phyloP scores from a whole-genome alignment of 106 monocot species.

The Hemerocallis citrina region DNA sequence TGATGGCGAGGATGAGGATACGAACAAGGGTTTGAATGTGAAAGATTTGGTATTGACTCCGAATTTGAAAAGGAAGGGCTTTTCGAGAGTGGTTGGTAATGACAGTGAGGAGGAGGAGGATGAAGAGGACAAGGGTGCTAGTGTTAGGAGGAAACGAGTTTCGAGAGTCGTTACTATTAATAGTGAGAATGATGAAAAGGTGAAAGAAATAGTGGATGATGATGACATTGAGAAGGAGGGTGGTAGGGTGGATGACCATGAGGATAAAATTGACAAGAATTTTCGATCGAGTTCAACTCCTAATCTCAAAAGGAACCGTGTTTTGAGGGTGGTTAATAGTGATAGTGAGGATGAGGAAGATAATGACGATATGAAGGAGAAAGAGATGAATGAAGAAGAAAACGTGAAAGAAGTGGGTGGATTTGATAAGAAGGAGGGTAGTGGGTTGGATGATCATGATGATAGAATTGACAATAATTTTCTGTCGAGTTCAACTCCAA shows the following conservation, averaged over 20 bases:
- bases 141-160: background rate
- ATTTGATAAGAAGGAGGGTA: too few species aligned
- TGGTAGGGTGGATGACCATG: too few species aligned
- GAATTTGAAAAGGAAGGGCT: conserved; percentile 29
- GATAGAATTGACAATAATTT: too few species aligned
- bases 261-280: too few species aligned
- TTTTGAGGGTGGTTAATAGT: conserved; percentile 10
- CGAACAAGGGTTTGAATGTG: background rate
- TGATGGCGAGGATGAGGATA: conserved; percentile 12
- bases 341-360: conserved; percentile 12
- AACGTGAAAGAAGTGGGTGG: too few species aligned
- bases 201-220: background rate
- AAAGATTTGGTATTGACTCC: background rate
- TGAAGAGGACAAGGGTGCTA: background rate
- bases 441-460: too few species aligned
- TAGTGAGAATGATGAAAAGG: conserved; percentile 21
- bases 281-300: too few species aligned
- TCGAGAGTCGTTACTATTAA: conserved; percentile 25
- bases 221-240: background rate
- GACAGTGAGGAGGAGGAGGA: conserved; percentile 31
- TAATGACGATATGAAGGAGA: too few species aligned
- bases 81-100: conserved; percentile 15
- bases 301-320: too few species aligned
- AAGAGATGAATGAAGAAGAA: too few species aligned
- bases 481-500: background rate